Evolutionary conservation across 2,329 filamentous ascomycete genomes (phyloP).

Genomic region (Sordariomycetes sp.): DNA sequence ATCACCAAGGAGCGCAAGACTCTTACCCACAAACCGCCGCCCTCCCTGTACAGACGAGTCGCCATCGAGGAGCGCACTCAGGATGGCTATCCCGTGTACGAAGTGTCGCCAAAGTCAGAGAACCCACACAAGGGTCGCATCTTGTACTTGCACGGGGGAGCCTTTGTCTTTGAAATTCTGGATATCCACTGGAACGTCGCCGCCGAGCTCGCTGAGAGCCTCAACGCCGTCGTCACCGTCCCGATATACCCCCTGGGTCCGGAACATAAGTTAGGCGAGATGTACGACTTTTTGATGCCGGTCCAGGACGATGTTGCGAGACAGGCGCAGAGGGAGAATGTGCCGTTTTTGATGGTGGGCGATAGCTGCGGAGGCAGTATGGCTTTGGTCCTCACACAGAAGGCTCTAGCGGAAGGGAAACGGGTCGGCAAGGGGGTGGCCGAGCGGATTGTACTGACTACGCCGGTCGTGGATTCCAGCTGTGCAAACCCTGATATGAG

Average conservation of each 20-base stretch:
- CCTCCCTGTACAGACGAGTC: conserved; percentile 13
- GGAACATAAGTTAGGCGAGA: conserved; percentile 17
- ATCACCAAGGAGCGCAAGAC: conserved; percentile 14
- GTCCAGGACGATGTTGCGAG: conserved; percentile 20
- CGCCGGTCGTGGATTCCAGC: conserved; percentile 19
- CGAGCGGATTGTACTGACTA: conserved; percentile 16
- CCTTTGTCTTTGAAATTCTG: conserved; percentile 18
- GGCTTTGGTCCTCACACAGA: conserved; percentile 18
- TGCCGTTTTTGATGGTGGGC: conserved; percentile 18
- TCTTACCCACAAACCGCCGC: conserved; percentile 11
- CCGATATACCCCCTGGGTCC: conserved; percentile 22
- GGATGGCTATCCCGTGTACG: conserved; percentile 14
- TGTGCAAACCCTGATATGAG: conserved; percentile 16
- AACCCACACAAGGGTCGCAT: conserved; percentile 16
- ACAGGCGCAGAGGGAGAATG: conserved; percentile 10
- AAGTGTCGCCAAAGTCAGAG: conserved; percentile 20
- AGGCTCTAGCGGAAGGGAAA: conserved; percentile 14
- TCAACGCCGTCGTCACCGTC: conserved; percentile 20
- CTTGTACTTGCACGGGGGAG: conserved; percentile 21
- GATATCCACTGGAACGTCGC: conserved; percentile 18
- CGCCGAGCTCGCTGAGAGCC: conserved; percentile 14
- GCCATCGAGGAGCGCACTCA: conserved; percentile 13
- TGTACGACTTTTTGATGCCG: conserved; percentile 20
- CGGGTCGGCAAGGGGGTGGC: conserved; percentile 14
- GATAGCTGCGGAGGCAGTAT: conserved; percentile 21